These are phyloP conservation scores for Anisodus acutangulus DNA, from an alignment of 257 asterid species.

Conservation along the genomic window DNA sequence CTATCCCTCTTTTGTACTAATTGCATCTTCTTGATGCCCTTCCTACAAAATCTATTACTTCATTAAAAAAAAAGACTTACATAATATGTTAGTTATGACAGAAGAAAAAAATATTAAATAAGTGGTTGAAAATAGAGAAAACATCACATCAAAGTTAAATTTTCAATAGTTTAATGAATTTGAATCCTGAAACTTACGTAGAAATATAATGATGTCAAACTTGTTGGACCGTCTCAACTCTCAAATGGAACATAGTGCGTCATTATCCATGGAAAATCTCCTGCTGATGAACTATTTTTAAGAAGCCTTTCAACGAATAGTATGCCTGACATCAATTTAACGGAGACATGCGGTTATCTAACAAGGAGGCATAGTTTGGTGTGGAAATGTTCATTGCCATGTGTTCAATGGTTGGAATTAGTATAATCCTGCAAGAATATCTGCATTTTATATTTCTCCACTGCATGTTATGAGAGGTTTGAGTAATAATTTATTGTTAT, in stretches of 20 bases:
- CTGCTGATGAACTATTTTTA: not conserved
- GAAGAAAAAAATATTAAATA: not conserved
- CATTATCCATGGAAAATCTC: not conserved
- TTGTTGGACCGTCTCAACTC: not conserved
- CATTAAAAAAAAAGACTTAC: not conserved
- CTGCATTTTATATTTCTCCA: slow-evolving; percentile 12
- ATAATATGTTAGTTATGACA: not conserved
- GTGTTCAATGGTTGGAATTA: slow-evolving; percentile 17
- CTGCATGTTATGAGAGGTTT: not conserved
- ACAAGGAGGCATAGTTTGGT: slow-evolving; percentile 9
- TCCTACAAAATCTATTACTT: no score
- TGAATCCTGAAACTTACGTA: not conserved
- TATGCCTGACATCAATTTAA: slow-evolving; percentile 16
- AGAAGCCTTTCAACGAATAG: not conserved
- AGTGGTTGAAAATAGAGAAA: not conserved
- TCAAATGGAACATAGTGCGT: not conserved
- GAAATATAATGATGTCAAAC: slow-evolving; percentile 9
- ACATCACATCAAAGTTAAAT: not conserved
- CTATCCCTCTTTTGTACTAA: no score
- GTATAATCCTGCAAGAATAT: not conserved
- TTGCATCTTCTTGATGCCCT: no score
- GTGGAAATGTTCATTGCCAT: slow-evolving; percentile 1
- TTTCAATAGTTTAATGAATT: not conserved
- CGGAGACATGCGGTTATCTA: slow-evolving; percentile 11
- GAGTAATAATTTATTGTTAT: slow-evolving; percentile 16